Evolutionary conservation across 495 filamentous ascomycete species (phyloP).

Genomic region (Aspergillus egyptiacus): DNA sequence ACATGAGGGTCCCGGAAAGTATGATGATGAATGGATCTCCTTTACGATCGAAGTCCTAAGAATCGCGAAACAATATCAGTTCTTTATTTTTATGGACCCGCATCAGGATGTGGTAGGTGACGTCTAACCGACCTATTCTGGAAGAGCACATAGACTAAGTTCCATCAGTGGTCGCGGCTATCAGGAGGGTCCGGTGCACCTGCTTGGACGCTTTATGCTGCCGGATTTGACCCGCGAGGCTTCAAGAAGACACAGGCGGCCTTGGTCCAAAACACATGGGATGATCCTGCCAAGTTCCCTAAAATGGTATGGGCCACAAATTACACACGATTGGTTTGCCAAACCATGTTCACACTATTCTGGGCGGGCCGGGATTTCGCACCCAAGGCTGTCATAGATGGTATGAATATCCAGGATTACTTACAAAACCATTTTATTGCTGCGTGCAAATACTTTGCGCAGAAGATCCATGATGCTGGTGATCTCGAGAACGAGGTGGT

Average conservation of each 20-base stretch:
- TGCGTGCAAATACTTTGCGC: constrained; percentile 74
- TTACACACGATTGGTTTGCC: constrained; percentile 79
- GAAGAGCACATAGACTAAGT: constrained; percentile 10
- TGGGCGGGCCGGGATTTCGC: constrained; percentile 91
- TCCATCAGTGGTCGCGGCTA: constrained; percentile 77
- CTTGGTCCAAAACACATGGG: constrained; percentile 89
- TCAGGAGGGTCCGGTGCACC: constrained; percentile 93
- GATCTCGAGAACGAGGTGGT: constrained; percentile 82
- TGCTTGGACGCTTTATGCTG: constrained; percentile 96
- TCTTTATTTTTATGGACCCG: constrained; percentile 96
- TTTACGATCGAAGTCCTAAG: constrained; percentile 82
- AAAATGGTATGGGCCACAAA: constrained; percentile 99
- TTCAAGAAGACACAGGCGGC: constrained; percentile 88
- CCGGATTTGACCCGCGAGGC: constrained; percentile 75
- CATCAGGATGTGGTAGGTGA: constrained; percentile 86
- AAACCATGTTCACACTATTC: constrained; percentile 91
- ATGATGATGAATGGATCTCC: constrained; percentile 90
- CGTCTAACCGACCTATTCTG: neutral
- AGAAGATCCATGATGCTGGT: constrained; percentile 81
- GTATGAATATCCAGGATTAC: constrained; percentile 93
- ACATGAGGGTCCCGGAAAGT: constrained; percentile 82
- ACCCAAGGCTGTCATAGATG: constrained; percentile 91
- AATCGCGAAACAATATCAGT: constrained; percentile 80
- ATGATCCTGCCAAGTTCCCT: constrained; percentile 79
- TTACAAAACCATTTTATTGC: constrained; percentile 80